phyloP scores from a whole-genome alignment of 2,329 filamentous ascomycete species.

The Fusarium lyarnte region DNA sequence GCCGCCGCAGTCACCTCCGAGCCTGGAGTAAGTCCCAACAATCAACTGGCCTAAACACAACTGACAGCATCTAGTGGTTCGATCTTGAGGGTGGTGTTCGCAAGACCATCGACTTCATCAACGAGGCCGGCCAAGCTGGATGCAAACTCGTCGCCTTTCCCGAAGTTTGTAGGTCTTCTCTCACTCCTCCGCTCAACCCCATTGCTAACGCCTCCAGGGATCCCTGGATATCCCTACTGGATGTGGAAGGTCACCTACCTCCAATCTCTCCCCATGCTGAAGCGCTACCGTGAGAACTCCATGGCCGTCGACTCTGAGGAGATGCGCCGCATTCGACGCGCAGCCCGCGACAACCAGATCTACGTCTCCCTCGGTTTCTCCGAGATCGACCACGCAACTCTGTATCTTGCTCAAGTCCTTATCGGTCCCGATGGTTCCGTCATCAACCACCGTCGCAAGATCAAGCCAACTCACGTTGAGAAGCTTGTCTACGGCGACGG shows the following conservation, averaged over 20 bases:
- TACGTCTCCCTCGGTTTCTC: constrained; percentile 61
- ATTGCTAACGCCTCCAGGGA: constrained; percentile 42
- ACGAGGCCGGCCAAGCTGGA: constrained; percentile 62
- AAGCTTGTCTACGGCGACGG: constrained; percentile 64
- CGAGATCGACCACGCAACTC: constrained; percentile 55
- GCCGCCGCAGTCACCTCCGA: constrained; percentile 39
- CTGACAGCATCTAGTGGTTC: constrained; percentile 56
- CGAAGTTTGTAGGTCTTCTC: constrained; percentile 52
- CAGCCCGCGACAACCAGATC: constrained; percentile 54
- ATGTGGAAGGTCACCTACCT: constrained; percentile 49
- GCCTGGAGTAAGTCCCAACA: constrained; percentile 5
- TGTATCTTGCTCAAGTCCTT: constrained; percentile 62
- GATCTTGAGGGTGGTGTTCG: constrained; percentile 63
- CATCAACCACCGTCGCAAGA: constrained; percentile 59
- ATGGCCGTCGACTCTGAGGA: constrained; percentile 51
- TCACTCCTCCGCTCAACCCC: fast-evolving
- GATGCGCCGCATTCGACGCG: constrained; percentile 54
- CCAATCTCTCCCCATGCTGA: constrained; percentile 47
- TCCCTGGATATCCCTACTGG: constrained; percentile 63
- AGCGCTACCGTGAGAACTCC: constrained; percentile 53
- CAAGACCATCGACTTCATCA: constrained; percentile 67
- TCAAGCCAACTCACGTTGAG: constrained; percentile 61
- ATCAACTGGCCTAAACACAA: fast-evolving
- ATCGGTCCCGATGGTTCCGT: constrained; percentile 59
- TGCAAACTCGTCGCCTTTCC: constrained; percentile 66